Conservation (phyloP, 768 basidiomycete species). For the Lactifluus volemus region DNA sequence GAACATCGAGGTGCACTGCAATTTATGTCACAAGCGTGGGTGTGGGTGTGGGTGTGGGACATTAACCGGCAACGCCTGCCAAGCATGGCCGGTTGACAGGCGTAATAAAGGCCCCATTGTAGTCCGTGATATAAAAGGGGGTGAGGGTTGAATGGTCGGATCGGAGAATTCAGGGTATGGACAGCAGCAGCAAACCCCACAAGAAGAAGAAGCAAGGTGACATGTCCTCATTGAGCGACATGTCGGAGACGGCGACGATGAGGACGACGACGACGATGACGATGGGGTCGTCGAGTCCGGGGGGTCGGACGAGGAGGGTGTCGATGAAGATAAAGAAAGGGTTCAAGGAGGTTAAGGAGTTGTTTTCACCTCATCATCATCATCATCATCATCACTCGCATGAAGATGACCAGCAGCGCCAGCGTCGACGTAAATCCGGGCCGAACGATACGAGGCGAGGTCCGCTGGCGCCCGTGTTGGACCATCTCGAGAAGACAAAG, state of each 20-base stretch:
- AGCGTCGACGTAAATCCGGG: conserved; percentile 5
- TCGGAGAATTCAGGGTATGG: background rate
- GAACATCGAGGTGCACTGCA: background rate
- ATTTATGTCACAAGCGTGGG: background rate
- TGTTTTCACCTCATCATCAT: conserved; percentile 11
- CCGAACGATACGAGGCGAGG: conserved; percentile 10
- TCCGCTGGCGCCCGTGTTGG: conserved; percentile 12
- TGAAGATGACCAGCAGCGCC: background rate
- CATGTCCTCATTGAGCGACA: conserved; percentile 1
- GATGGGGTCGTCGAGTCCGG: conserved; percentile 6
- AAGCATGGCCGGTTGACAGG: conserved; percentile 8
- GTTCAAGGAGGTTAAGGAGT: conserved; percentile 21
- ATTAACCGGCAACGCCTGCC: conserved; percentile 3
- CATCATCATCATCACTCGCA: background rate
- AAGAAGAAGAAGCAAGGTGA: background rate
- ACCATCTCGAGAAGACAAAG: conserved; percentile 3
- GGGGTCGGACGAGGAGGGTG: conserved; percentile 17
- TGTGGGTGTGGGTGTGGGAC: background rate
- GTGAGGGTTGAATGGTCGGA: background rate
- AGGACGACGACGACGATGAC: background rate
- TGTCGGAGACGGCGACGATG: background rate
- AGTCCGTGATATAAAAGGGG: background rate
- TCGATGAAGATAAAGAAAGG: conserved; percentile 19
- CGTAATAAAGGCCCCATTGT: background rate
- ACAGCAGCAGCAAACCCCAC: background rate